Evolutionary conservation across 371 early-diverging fungal species (phyloP).

Genomic region (Fennellomyces sp.): DNA sequence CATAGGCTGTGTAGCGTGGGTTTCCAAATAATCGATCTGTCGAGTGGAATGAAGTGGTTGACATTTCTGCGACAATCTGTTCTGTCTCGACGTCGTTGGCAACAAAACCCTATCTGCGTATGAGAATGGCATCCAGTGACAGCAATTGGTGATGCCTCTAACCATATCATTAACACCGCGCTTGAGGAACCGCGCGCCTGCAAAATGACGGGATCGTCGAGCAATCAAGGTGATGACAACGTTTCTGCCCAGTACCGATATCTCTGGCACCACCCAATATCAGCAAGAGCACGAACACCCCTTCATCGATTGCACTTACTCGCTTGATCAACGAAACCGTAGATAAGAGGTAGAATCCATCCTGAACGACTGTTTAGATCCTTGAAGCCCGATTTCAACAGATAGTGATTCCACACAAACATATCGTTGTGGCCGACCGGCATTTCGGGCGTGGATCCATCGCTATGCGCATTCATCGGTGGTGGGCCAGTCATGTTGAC

Average conservation of each 20-base stretch:
- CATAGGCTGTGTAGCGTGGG: conserved; percentile 87
- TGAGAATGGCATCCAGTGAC: background rate
- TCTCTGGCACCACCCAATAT: too few relatives aligned
- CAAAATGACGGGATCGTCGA: conserved; percentile 91
- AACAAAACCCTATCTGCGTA: conserved; percentile 74
- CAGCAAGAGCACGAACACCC: background rate
- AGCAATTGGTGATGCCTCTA: background rate
- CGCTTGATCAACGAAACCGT: conserved; percentile 97
- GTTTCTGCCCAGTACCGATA: conserved; percentile 83
- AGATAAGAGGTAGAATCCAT: conserved; percentile 91
- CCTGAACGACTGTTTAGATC: conserved; percentile 66
- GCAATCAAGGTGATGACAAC: conserved; percentile 94
- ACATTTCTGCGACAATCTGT: conserved; percentile 93
- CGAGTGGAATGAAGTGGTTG: conserved; percentile 80
- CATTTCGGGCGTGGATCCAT: conserved; percentile 3
- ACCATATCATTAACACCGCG: conserved; percentile 93
- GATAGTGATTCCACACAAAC: conserved; percentile 96
- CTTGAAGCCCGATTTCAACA: conserved; percentile 75
- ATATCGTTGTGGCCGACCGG: conserved; percentile 66
- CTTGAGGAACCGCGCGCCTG: conserved; percentile 96
- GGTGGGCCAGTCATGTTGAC: conserved; percentile 75
- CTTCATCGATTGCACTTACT: conserved; percentile 48
- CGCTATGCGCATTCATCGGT: too few relatives aligned
- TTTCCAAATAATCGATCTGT: conserved; percentile 61
- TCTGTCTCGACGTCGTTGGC: conserved; percentile 99